These are phyloP conservation scores for Anacardium occidentale DNA, from an alignment of 345 rosid species.

Conservation along the genomic window DNA sequence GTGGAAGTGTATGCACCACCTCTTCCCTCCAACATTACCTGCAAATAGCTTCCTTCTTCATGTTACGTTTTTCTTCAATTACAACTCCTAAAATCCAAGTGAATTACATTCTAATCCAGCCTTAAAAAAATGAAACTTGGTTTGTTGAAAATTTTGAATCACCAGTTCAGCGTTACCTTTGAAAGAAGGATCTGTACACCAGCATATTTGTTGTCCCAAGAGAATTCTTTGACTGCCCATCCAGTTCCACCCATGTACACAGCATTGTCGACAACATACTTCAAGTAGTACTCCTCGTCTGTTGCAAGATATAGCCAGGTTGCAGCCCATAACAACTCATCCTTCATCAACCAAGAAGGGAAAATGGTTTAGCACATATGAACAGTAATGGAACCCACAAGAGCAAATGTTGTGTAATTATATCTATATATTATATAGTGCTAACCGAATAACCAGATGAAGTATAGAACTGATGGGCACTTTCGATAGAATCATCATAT, in stretches of 20 bases:
- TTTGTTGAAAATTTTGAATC: background rate
- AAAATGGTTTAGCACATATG: slow-evolving; percentile 1
- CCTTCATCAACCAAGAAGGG: slow-evolving; percentile 36
- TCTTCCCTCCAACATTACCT: slow-evolving; percentile 65
- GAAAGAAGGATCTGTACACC: slow-evolving; percentile 80
- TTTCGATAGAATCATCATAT: slow-evolving; percentile 54
- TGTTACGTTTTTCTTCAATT: background rate
- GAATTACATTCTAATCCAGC: background rate
- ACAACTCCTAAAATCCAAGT: background rate
- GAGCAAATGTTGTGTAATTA: background rate
- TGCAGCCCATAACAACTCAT: slow-evolving; percentile 85
- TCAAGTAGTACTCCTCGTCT: slow-evolving; percentile 59
- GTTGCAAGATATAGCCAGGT: slow-evolving; percentile 76
- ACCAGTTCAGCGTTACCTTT: slow-evolving; percentile 41
- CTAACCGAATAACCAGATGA: slow-evolving; percentile 45
- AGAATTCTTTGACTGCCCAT: slow-evolving; percentile 86
- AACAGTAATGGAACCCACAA: background rate
- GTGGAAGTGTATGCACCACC: slow-evolving; percentile 40
- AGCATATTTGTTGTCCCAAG: slow-evolving; percentile 93
- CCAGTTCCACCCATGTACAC: slow-evolving; percentile 85
- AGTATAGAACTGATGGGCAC: slow-evolving; percentile 53
- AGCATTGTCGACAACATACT: slow-evolving; percentile 63
- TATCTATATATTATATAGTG: background rate
- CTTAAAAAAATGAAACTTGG: background rate
- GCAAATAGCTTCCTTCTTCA: background rate